Evolutionary conservation across 352 stramenopile species (phyloP).

Genomic region (Thalassiosira pacifica): DNA sequence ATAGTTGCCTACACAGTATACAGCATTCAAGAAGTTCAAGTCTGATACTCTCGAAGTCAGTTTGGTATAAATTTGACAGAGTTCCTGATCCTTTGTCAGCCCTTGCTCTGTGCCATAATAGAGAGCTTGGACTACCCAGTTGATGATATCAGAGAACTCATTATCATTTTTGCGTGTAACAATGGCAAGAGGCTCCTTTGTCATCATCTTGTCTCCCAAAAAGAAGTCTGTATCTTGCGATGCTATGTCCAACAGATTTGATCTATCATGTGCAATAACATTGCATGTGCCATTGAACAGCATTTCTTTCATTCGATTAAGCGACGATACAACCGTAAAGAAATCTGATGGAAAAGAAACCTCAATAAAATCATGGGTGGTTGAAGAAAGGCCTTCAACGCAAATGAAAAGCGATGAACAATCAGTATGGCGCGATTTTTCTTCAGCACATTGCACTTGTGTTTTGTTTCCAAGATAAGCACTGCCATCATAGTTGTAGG

Average conservation of each 20-base stretch:
- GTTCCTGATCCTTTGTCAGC: constrained; percentile 13
- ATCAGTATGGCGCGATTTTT: constrained; percentile 24
- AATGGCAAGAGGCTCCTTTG: constrained; percentile 40
- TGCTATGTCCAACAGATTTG: background rate
- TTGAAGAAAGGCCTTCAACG: constrained; percentile 1
- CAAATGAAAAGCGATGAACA: constrained; percentile 37
- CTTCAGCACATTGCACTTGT: constrained; percentile 38
- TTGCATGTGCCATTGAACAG: constrained; percentile 46
- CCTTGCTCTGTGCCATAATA: background rate
- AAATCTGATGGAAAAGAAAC: constrained; percentile 38
- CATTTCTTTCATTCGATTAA: background rate
- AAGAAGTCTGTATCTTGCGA: constrained; percentile 17
- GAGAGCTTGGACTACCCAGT: constrained; percentile 18
- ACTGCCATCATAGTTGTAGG: constrained; percentile 36
- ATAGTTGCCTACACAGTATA: constrained; percentile 52
- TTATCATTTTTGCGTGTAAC: constrained; percentile 46
- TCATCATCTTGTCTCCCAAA: constrained; percentile 31
- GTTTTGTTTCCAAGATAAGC: constrained; percentile 38
- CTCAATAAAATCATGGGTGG: constrained; percentile 10
- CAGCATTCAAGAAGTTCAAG: constrained; percentile 36
- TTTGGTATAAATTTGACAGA: constrained; percentile 3
- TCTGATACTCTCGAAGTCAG: background rate
- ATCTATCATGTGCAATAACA: constrained; percentile 17
- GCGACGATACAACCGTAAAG: background rate
- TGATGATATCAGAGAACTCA: constrained; percentile 54